Base-by-base conservation (phyloP, 345 rosid genomes). In the Mercurialis annua region DNA sequence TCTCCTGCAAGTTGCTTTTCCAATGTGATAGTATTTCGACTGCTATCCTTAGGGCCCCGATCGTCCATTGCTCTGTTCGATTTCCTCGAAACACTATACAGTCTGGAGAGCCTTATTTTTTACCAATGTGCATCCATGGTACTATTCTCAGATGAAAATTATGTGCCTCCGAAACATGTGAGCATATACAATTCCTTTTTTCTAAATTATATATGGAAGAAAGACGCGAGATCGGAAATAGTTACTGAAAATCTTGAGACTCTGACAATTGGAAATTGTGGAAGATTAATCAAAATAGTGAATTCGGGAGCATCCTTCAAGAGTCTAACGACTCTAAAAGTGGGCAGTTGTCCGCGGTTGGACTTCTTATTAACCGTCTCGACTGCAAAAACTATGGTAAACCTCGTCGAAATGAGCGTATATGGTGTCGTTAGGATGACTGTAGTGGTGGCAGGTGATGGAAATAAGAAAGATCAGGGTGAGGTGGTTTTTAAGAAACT, bases 131-230 rank as follows among this genome's bases (percentile, higher is more conserved):
- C 12, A 21, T 67, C 59, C 24, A 30, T 67, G 55, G 68, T 46
- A 65, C 12, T 73, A 14, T 68, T 74, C 21, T 26, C 64, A 9
- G 5, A 0, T 26, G 72, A 31, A 43, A 40, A 16, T 3, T 4
- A 15, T 1, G 11, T 42, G 1, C 2, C 30, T 23, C 21, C 73
- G 20, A 55, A 23, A 23, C 2, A 10, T 2, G 24, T 73, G 20
- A 0, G 0, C 3, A 17, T 67, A 38, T 0, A 0, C 0, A 0
- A 0, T 0, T 63, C 53, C 24, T 2, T 10, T 2, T 3, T 36
- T 12, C 34, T 67, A 9, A 11, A 58, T 46, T 34, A 59, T n/a
- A 27, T 66, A 18, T 14, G 40, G 62, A 57, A 57, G 62, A 0
- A 57, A 18, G 23, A n/a, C 23, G 7, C 43, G 5, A 46, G 0